These are phyloP conservation scores for Malassezia sympodialis DNA, from an alignment of 1,284 basidiomycete species.

Conservation along the genomic window DNA sequence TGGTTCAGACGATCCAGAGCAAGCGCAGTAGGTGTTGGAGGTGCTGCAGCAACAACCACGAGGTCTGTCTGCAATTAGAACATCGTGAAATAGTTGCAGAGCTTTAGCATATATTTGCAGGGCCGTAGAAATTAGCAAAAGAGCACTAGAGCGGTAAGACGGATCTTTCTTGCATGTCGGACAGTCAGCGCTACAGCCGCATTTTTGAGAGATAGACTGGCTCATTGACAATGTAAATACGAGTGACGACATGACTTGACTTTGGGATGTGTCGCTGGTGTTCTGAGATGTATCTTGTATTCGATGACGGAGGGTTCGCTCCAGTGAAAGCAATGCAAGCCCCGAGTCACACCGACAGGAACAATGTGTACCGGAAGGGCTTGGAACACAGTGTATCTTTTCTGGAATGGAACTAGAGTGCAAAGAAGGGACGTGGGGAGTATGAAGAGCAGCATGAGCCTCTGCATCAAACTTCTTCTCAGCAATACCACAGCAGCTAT, in stretches of 20 bases:
- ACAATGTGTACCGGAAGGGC: slow-evolving; percentile 40
- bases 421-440: background rate
- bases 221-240: slow-evolving; percentile 41
- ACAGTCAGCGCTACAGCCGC: slow-evolving; percentile 41
- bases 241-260: slow-evolving; percentile 15
- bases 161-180: slow-evolving; percentile 42
- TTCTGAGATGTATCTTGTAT: background rate
- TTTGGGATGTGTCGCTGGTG: background rate
- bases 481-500: background rate
- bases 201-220: slow-evolving; percentile 39
- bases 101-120: slow-evolving; percentile 46
- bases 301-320: slow-evolving; percentile 18
- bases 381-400: slow-evolving; percentile 45
- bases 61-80: slow-evolving; percentile 18
- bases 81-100: slow-evolving; percentile 35
- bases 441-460: background rate
- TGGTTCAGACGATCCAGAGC: background rate
- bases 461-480: background rate
- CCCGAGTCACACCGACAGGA: slow-evolving; percentile 41
- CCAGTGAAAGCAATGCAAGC: slow-evolving; percentile 36
- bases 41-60: slow-evolving; percentile 7
- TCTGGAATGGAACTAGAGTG: background rate
- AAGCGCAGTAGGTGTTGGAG: background rate
- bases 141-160: slow-evolving; percentile 29
- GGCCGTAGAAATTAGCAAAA: slow-evolving; percentile 37